These are phyloP conservation scores for Ophiosphaerella herpotricha DNA, from an alignment of 2,329 filamentous ascomycete genomes.

Conservation along the genomic window DNA sequence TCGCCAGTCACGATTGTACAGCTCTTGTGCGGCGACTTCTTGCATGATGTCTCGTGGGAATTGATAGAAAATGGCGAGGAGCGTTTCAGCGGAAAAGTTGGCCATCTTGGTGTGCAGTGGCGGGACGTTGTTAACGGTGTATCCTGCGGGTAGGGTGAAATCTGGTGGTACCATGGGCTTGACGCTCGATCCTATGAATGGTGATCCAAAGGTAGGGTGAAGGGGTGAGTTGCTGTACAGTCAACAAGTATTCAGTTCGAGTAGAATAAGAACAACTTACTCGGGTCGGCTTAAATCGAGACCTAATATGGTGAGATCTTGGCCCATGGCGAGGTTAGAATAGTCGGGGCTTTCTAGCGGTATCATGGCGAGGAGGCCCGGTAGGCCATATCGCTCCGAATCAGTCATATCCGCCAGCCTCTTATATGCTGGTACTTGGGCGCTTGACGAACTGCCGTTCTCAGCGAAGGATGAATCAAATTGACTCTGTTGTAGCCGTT, in stretches of 20 bases:
- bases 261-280: constrained; percentile 46
- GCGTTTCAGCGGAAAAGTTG: constrained; percentile 66
- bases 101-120: constrained; percentile 62
- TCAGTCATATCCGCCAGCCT: constrained; percentile 63
- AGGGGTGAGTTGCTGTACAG: constrained; percentile 55
- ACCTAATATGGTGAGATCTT: constrained; percentile 67
- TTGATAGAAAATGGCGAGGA: constrained; percentile 73
- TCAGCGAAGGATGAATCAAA: constrained; percentile 41
- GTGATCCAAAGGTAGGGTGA: constrained; percentile 66
- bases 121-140: constrained; percentile 69
- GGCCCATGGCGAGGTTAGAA: constrained; percentile 61
- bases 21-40: constrained; percentile 66
- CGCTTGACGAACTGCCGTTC: constrained; percentile 32
- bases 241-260: constrained; percentile 19
- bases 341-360: constrained; percentile 58
- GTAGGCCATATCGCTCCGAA: constrained; percentile 63
- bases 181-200: constrained; percentile 63
- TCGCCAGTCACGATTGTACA: constrained; percentile 59
- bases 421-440: constrained; percentile 47
- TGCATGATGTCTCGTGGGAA: constrained; percentile 68
- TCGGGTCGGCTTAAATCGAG: constrained; percentile 67
- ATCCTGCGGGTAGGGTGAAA: constrained; percentile 66
- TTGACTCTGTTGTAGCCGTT: constrained; percentile 36
- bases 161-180: constrained; percentile 64
- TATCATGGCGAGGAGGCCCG: constrained; percentile 63